Evolutionary conservation across 371 early-diverging fungal species (phyloP).

Genomic region (Mucor racemosus): DNA sequence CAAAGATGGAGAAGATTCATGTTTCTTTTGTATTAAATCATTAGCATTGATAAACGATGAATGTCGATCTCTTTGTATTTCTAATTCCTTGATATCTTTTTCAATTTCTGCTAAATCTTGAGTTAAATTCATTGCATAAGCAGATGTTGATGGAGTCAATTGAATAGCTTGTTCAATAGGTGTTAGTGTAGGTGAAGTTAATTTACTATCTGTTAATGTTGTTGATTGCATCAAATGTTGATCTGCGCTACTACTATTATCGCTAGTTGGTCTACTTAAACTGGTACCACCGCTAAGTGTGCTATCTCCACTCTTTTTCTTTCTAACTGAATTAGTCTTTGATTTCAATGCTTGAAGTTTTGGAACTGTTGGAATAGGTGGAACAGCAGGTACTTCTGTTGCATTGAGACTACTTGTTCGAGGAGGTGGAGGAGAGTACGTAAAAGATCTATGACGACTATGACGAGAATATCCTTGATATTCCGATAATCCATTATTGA

Average conservation of each 20-base stretch:
- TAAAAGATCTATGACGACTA: slow-evolving; percentile 25
- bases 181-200: not conserved
- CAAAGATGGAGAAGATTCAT: slow-evolving; percentile 4
- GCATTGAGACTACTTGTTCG: slow-evolving; percentile 20
- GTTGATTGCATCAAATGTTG: too few species aligned
- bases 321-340: slow-evolving; percentile 1
- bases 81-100: slow-evolving; percentile 26
- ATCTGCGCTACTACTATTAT: not conserved
- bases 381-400: slow-evolving; percentile 10
- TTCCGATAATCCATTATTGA: slow-evolving; percentile 11
- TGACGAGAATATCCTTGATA: slow-evolving; percentile 31
- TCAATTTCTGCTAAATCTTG: slow-evolving; percentile 29
- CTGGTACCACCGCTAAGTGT: not conserved
- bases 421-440: slow-evolving; percentile 34
- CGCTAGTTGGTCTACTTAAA: not conserved
- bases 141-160: not conserved
- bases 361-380: slow-evolving; percentile 27
- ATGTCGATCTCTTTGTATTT: slow-evolving; percentile 21
- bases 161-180: not conserved
- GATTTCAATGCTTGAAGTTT: slow-evolving; percentile 8
- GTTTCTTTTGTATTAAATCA: not conserved
- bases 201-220: not conserved
- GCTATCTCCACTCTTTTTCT: not conserved
- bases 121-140: not conserved
- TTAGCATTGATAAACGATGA: slow-evolving; percentile 12